phyloP scores from a whole-genome alignment of 164 flowering plant genomes.

The Dillenia turbinata region DNA sequence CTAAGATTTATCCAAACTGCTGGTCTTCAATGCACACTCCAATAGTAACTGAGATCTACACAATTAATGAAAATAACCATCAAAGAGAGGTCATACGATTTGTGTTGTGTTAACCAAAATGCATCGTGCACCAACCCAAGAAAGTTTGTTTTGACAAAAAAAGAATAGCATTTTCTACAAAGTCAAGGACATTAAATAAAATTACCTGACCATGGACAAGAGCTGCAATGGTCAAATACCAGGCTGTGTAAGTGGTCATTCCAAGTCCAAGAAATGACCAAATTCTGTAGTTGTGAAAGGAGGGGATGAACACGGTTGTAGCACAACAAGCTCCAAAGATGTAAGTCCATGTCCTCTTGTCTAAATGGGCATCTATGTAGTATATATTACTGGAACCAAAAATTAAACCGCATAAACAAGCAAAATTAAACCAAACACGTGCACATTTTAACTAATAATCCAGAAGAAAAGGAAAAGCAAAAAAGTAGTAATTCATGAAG shows the following conservation, averaged over 20 bases:
- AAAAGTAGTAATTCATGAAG: constrained; percentile 1
- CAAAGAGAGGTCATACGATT: too few species aligned
- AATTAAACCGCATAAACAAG: background rate
- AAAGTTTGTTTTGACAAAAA: too few species aligned
- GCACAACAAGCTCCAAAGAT: constrained; percentile 92
- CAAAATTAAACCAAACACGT: too few species aligned
- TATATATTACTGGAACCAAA: constrained; percentile 64
- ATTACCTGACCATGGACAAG: constrained; percentile 72
- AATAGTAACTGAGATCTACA: too few species aligned
- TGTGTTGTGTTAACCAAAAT: too few species aligned
- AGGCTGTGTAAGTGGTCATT: constrained; percentile 90
- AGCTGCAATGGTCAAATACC: constrained; percentile 83
- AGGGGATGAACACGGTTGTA: constrained; percentile 76
- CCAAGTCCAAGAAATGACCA: constrained; percentile 86
- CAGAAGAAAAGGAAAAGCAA: background rate
- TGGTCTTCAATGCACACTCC: too few species aligned
- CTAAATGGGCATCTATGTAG: constrained; percentile 71
- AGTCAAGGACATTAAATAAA: background rate
- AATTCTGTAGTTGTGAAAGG: constrained; percentile 82
- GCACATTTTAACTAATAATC: background rate
- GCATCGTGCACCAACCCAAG: too few species aligned
- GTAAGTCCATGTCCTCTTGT: constrained; percentile 88
- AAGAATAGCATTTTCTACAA: too few species aligned
- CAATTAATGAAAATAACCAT: too few species aligned
- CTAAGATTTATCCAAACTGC: too few species aligned